Base-by-base conservation (phyloP, 2,329 filamentous ascomycete species). In the Aspergillus sp. region DNA sequence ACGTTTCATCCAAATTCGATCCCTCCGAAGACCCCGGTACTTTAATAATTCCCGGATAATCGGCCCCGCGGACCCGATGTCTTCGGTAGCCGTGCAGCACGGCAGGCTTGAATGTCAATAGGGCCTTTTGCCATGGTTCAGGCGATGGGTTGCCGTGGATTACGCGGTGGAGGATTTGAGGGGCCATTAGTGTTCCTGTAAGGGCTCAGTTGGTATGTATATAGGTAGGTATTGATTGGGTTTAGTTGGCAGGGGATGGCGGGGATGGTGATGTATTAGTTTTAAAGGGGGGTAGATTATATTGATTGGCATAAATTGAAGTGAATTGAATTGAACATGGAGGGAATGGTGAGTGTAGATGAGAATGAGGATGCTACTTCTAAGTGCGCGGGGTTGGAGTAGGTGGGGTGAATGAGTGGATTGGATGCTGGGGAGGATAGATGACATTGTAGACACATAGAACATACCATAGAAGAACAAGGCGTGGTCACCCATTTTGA, bases 91-190 rank as follows among this genome's bases (percentile, higher is more conserved):
- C 81, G 61, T 87, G 84, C 0, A 98, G 83, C n/a, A 96, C 78
- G 14, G 93, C 93, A 0, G 92, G 90, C 0, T 82, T 82, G 72
- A 92, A 84, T 63, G 85, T 85, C 39, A 94, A 79, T 51, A 85
- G 75, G 12, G 74, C 73, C 59, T 77, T 78, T 71, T 83, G 82
- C 63, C 78, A 82, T 73, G 74, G 81, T 69, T 74, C 83, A 39
- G 70, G 85, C 70, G 63, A 82, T 16, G 78, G 74, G 9, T 78
- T 77, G 65, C 87, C 85, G 77, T 93, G 91, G 75, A 91, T 91
- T 49, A 96, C 92, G 36, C 90, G 89, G 78, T 90, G 89, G 67
- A 98, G 91, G 69, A 98, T 88, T 70, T 90, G 86, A 0, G 90
- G 87, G n/a, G 89, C 90, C 92, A 97, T 97, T 71, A 88, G 76